Conservation (phyloP, 2,329 filamentous ascomycete species). For the Colletotrichum orchidophilum region DNA sequence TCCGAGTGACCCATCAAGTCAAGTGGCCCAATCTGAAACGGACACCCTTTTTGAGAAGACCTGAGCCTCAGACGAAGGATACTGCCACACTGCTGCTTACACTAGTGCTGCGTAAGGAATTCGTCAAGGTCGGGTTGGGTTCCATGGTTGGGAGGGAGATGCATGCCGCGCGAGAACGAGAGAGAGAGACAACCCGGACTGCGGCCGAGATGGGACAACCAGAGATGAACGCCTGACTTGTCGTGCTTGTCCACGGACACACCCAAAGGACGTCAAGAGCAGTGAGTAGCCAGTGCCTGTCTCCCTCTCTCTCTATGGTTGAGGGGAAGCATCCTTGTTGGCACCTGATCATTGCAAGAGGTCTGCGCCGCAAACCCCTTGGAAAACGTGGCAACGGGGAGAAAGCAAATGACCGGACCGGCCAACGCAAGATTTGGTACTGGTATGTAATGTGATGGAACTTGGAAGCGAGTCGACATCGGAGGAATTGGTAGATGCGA, state of each 20-base stretch:
- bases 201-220: neutral
- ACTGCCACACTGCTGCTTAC: neutral
- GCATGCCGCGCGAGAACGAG: neutral
- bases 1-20: slow-evolving; percentile 14
- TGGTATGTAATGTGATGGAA: slow-evolving; percentile 1
- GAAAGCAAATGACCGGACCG: slow-evolving; percentile 9
- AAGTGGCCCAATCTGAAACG: slow-evolving; percentile 32
- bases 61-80: slow-evolving; percentile 17
- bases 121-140: neutral
- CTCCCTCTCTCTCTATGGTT: neutral
- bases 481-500: neutral
- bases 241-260: slow-evolving; percentile 2
- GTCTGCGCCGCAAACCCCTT: neutral
- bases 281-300: neutral
- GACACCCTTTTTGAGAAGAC: neutral
- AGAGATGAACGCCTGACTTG: slow-evolving; percentile 22
- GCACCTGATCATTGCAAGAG: neutral
- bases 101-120: neutral
- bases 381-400: slow-evolving; percentile 11
- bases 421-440: slow-evolving; percentile 1
- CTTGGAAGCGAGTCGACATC: slow-evolving; percentile 2
- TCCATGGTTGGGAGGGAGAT: neutral
- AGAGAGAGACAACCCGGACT: slow-evolving; percentile 1
- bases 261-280: neutral
- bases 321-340: slow-evolving; percentile 5